These are phyloP conservation scores for Phytophthora aleatoria DNA, from an alignment of 352 stramenopile genomes.

Conservation along the genomic window DNA sequence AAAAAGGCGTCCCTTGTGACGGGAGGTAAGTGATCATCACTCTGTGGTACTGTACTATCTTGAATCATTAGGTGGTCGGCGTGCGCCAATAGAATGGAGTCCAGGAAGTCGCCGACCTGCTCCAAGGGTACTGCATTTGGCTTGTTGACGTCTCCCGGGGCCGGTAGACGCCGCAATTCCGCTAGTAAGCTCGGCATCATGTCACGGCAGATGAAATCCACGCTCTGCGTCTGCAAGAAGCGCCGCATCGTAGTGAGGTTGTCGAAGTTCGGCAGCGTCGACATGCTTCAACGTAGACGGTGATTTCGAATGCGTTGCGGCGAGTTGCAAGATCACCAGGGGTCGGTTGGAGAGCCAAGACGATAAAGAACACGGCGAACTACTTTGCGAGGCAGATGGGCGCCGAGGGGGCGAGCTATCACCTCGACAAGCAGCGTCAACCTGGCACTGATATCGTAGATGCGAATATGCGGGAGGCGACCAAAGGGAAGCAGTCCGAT, in stretches of 20 bases:
- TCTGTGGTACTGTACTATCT: conserved; percentile 11
- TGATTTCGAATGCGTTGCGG: neutral
- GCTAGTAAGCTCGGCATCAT: conserved; percentile 32
- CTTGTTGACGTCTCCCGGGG: neutral
- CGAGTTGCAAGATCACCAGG: neutral
- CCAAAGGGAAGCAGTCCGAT: neutral
- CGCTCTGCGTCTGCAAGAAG: conserved; percentile 29
- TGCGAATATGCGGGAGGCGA: conserved; percentile 14
- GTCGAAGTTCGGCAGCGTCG: conserved; percentile 1
- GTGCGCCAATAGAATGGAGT: conserved; percentile 59
- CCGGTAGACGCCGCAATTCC: conserved; percentile 23
- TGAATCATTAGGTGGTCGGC: conserved; percentile 22
- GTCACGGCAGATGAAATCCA: conserved; percentile 6
- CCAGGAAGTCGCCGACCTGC: conserved; percentile 39
- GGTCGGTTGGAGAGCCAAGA: conserved; percentile 8
- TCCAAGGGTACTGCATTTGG: conserved; percentile 35
- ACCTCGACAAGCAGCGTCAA: conserved; percentile 4
- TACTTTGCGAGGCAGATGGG: neutral
- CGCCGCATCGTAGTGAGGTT: conserved; percentile 20
- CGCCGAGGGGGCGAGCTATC: conserved; percentile 1
- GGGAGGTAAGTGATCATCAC: conserved; percentile 12
- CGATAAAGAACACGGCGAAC: neutral
- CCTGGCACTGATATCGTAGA: conserved; percentile 3
- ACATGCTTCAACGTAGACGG: conserved; percentile 13
- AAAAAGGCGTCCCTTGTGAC: conserved; percentile 65